These are phyloP conservation scores for Elsinoe batatas DNA, from an alignment of 2,329 filamentous ascomycete genomes.

Conservation along the genomic window DNA sequence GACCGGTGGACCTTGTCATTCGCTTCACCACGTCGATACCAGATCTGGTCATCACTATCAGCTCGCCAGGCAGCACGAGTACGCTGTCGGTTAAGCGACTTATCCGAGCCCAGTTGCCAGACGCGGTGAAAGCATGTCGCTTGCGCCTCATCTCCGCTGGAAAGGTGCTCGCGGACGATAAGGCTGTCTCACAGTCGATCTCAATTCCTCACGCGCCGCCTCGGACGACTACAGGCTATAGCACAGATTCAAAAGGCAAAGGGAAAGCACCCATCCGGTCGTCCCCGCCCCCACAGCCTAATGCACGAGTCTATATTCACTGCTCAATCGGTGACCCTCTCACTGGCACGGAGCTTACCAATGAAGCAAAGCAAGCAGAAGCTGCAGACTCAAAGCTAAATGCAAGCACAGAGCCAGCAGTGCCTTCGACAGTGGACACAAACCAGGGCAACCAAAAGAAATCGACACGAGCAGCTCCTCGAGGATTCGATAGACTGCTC, in stretches of 20 bases:
- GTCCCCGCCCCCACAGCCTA: constrained; percentile 19
- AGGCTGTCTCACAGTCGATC: constrained; percentile 58
- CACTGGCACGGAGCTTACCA: constrained; percentile 55
- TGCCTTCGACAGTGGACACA: not conserved
- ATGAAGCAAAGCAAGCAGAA: constrained; percentile 46
- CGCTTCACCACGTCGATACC: constrained; percentile 81
- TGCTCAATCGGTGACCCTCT: constrained; percentile 78
- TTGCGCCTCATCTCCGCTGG: constrained; percentile 86
- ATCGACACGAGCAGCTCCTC: constrained; percentile 48
- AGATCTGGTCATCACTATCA: constrained; percentile 71
- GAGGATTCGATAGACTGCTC: constrained; percentile 82
- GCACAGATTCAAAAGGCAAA: constrained; percentile 40
- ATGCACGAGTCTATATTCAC: constrained; percentile 70
- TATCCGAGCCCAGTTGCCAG: constrained; percentile 62
- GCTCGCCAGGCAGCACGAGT: constrained; percentile 57
- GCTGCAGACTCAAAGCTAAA: constrained; percentile 31
- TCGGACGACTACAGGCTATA: constrained; percentile 26
- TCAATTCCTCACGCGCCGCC: constrained; percentile 50
- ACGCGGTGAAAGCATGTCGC: constrained; percentile 53
- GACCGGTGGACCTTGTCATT: constrained; percentile 64
- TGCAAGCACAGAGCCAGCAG: constrained; percentile 26
- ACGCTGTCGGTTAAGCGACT: constrained; percentile 70
- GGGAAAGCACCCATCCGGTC: constrained; percentile 55
- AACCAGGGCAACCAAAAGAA: constrained; percentile 14
- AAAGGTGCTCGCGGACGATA: constrained; percentile 67